Base-by-base conservation (phyloP, 2,329 filamentous ascomycete genomes). In the Epichloe glyceriae region DNA sequence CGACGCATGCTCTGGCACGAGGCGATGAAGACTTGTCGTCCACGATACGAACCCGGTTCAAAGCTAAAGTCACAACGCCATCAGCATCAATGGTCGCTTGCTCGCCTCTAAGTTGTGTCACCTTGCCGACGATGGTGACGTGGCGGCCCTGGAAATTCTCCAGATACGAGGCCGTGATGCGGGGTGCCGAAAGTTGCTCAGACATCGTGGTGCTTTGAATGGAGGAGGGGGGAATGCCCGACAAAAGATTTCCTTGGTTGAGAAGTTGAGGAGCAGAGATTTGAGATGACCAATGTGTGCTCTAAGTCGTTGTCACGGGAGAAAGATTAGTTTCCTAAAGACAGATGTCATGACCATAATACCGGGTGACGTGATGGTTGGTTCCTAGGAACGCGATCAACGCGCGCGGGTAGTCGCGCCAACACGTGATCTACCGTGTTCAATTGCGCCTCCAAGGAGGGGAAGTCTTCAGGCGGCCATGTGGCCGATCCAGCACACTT, bases 101-200 rank as follows among this genome's bases (percentile, higher is more conserved):
- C 49, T 93, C 86, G 57, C 90, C 90, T 48, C 83, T 83, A 22
- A 97, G 74, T 61, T 93, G 83, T 4, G 80, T 78, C 45, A 97
- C 89, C 61, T 85, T 89, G 61, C 93, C 93, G 5, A 95, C 76
- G 50, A 97, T 74, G 60, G 89, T 89, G 55, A 97, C 86, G 55
- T 86, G 86, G 57, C 80, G 78, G 57, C 75, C 74, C 57, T 82
- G 75, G 70, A 90, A 95, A 62, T 76, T 75, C 64, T 88, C 80
- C 52, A 97, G 84, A 69, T 91, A 86, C 40, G 76, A 71, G 49
- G 86, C 85, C 46, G 86, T 88, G 65, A 96, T 81, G 67, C 93
- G 89, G 33, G 93, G 91, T 46, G 88, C 80, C 26, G 76, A 75
- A 53, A 73, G 82, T 60, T 83, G 72, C 62, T 90, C 68, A 14